Percentiles rank a stretch among this genome's conserved stretches.
Evolutionary conservation across 371 early-diverging fungal species (phyloP).

Genomic region (Sanchytrium tribonematis): DNA sequence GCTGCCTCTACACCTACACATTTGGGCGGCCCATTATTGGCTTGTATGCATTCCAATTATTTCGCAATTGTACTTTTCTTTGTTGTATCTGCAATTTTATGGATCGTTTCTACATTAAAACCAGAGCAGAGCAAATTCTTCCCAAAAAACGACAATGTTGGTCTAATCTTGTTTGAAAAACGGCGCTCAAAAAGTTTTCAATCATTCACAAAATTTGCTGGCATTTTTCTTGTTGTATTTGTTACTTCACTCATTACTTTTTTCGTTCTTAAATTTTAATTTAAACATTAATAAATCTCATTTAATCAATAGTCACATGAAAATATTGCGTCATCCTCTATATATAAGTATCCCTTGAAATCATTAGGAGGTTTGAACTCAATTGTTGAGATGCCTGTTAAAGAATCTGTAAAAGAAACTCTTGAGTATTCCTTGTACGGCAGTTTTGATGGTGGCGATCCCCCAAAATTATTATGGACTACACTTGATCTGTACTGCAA

Average conservation of each 20-base stretch:
- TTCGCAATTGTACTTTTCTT: not conserved
- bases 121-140: not conserved
- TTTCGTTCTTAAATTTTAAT: not conserved
- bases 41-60: not conserved
- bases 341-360: no score
- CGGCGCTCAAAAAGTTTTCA: not conserved
- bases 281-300: no score
- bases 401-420: no score
- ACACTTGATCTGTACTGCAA: not conserved
- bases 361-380: no score
- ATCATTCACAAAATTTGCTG: not conserved
- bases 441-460: not conserved
- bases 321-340: no score
- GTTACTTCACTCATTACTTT: not conserved
- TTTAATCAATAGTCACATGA: no score
- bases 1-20: not conserved
- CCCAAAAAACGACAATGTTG: not conserved
- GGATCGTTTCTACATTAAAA: not conserved
- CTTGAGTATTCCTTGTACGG: not conserved
- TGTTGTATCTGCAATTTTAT: not conserved
- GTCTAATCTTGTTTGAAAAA: not conserved
- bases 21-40: not conserved
- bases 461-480: not conserved
- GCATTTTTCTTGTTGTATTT: not conserved
- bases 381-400: no score